Percentiles rank a stretch among this genome's conserved stretches.
These are phyloP conservation scores for Lodderomyces margitis DNA, from an alignment of 1,139 yeast species.

Conservation along the genomic window DNA sequence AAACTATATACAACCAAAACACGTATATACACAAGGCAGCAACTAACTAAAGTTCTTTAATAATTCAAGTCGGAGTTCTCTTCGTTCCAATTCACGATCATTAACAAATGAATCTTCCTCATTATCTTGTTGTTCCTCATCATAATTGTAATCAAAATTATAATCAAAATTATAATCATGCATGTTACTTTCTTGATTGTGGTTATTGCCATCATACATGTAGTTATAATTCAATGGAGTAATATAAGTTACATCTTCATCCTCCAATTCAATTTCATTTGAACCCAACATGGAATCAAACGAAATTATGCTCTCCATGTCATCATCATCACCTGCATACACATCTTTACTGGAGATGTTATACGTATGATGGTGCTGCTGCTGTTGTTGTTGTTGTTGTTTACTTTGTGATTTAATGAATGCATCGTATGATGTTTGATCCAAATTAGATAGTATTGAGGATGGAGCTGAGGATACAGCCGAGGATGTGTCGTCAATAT, in stretches of 20 bases:
- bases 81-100: not conserved
- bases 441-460: not conserved
- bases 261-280: constrained; percentile 1
- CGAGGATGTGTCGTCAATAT: not conserved
- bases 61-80: constrained; percentile 1
- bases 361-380: no score
- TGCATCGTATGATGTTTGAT: not conserved
- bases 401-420: not conserved
- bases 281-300: not conserved
- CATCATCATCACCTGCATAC: not conserved
- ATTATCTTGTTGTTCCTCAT: not conserved
- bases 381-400: not conserved
- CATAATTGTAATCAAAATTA: not conserved
- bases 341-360: no score
- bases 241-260: not conserved
- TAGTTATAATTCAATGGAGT: constrained; percentile 1
- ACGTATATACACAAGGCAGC: no score
- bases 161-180: not conserved
- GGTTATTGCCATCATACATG: not conserved
- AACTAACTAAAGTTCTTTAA: not conserved
- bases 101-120: not conserved
- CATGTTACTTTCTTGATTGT: not conserved
- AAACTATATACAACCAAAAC: no score
- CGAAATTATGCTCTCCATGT: not conserved
- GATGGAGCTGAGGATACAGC: not conserved